Base-by-base conservation (phyloP, 768 basidiomycete species). In the Cystobasidiopsis lactophilus region DNA sequence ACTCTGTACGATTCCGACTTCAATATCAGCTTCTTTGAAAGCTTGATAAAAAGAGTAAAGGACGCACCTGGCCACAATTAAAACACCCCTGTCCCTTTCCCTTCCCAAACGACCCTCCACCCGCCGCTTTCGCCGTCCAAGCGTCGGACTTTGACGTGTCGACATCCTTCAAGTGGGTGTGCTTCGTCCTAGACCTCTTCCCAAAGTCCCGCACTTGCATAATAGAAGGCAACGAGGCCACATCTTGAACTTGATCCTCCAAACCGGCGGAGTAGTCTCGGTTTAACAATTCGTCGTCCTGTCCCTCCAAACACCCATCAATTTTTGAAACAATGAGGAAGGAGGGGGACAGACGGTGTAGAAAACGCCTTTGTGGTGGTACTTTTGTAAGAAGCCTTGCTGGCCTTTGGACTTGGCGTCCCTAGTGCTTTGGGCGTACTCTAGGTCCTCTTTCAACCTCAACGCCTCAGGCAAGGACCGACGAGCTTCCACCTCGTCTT, bases 361-460 rank as follows among this genome's bases (percentile, higher is more conserved):
- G 72, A 96, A 98, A 55, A 91, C 93, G 61, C 93, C 93, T 68
- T 91, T 95, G 71, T 98, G 93, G 78, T 86, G 96, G 66, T 93
- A 98, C 68, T 93, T 96, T 66, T 96, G 88, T 57, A 96, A 67
- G 69, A 96, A 96, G 63, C 78, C 83, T 64, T 86, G 82, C 57
- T 83, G 74, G 2, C 62, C 60, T 33, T 54, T 54, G 1, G 60
- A 61, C 52, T 60, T 67, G 51, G 83, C 84, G 51, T 80, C 79
- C 52, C 93, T 73, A 30, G 75, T 69, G 65, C 82, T 78, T 53
- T 85, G 74, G 2, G 88, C 89, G 39, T 72, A 77, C 65, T 84
- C 88, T 55, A 89, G 63, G 66, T 98, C 93, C 66, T 98, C 93
- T 66, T 78, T 80, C 66, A 96, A 63, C 30, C 93, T 72, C 63